Base-by-base conservation (phyloP, 306 rosid genomes). In the Luffa acutangula region DNA sequence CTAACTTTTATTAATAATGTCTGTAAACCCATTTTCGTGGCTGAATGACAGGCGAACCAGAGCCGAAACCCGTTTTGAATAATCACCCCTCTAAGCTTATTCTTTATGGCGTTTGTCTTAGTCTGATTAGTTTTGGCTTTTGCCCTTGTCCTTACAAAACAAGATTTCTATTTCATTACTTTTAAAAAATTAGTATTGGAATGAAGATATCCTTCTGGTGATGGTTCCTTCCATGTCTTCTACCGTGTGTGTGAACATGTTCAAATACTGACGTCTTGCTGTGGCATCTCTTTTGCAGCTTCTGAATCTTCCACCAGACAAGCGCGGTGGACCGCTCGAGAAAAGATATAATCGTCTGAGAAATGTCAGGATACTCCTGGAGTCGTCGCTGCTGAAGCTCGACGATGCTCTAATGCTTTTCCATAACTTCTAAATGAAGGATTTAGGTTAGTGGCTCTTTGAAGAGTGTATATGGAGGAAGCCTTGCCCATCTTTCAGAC, bases 341-440 rank as follows among this genome's bases (percentile, higher is more conserved):
- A 79, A 85, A 83, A 84, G 85, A 83, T 73, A 56, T 79, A 60
- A 77, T 15, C 84, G 87, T 78, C 77, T 80, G 17, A 65, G 33
- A 52, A 84, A 63, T 25, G 80, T 82, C 46, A 52, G 81, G 81
- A 42, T 80, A 9, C 85, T 89, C 63, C 83, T 95, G 49, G 88
- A 84, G 56, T 85, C 92, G 45, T 89, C 97, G 5, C 79, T 92
- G 70, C 51, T 91, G 91, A 91, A 91, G 83, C 93, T 95, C 46
- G 97, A 91, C 37, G 97, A 92, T 76, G 89, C 96, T 49, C 60
- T 92, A 20, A 95, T 92, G 98, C 97, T 89, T 85, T 95, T 95
- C 89, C 96, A 90, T 87, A 90, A 94, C 83, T 92, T 94, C 79
- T 92, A 86, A 92, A 46, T 43, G 69, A 9, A 25, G 42, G 21